Evolutionary conservation across 2,329 filamentous ascomycete species (phyloP), one percentile per base, ranked within the genome.

Genomic region (Sporothrix schenckii): DNA sequence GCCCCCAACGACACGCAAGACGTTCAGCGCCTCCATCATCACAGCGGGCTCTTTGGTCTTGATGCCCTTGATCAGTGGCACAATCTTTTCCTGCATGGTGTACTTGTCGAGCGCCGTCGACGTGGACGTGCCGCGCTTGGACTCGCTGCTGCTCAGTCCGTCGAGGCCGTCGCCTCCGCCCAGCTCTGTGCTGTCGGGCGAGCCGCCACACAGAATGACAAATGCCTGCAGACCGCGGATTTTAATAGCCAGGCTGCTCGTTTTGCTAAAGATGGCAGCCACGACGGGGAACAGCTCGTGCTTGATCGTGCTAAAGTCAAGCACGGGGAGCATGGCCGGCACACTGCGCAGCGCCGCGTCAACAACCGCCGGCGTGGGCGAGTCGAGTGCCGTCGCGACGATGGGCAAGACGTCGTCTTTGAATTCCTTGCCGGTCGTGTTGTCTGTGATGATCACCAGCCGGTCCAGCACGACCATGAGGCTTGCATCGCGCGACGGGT

Each of bases 1-100:
- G 66, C 88, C 87, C 10, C 93, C 93, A 39, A 99, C 90, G 65
- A 97, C 91, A 66, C 87, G 88, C 74, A 98, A 89, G 0, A 97
- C 93, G 69, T 90, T 90, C 47, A 98, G 83, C 0, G 93, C 91
- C 6, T 94, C 94, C 84, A 98, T 91, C 92, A 98, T 98, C 11
- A 99, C 95, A 9, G 93, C 94, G 0, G 95, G 95, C 79, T 99
- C 95, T 78, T 97, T 98, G 0, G 95, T 99, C 80, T 97, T 98
- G 82, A 99, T 98, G 1, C 86, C 93, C 77, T 92, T 93, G 72
- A 99, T 85, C 4, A 98, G 82, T 0, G 95, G 95, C 0, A 98
- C 87, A 47, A 99, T 92, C 82, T 97, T 98, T 78, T 99, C 95
- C 79, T 99, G 95, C 82, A 99, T 94, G 0, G 95, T 98, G 77